These are phyloP conservation scores for Ophiocordyceps camponoti-leonardi DNA, from an alignment of 2,329 filamentous ascomycete species.

Conservation along the genomic window DNA sequence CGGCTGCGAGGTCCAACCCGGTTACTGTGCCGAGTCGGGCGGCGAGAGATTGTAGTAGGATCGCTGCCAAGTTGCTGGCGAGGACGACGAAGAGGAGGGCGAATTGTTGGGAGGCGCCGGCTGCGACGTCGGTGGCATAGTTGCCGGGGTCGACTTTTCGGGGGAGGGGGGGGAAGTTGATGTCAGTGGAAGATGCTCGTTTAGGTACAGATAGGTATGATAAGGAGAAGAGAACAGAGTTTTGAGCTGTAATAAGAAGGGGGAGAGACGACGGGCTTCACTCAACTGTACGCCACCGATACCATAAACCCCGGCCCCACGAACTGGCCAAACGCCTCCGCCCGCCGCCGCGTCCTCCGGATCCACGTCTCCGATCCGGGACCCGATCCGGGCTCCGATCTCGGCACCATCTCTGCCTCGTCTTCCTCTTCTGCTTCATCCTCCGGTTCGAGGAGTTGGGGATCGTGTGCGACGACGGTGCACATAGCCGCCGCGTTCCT, in stretches of 20 bases:
- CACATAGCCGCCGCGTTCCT: too few relatives aligned
- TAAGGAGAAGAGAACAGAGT: not conserved
- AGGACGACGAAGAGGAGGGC: slow-evolving; percentile 51
- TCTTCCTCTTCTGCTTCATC: not conserved
- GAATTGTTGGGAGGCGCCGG: slow-evolving; percentile 49
- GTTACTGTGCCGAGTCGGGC: slow-evolving; percentile 55
- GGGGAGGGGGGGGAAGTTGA: not conserved
- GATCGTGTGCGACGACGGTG: too few relatives aligned
- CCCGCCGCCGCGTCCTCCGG: not conserved
- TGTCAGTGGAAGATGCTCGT: too few relatives aligned
- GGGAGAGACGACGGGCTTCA: slow-evolving; percentile 7
- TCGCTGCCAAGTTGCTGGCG: slow-evolving; percentile 53
- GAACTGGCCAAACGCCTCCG: slow-evolving; percentile 21
- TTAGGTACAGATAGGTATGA: too few relatives aligned
- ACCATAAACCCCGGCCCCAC: slow-evolving; percentile 53
- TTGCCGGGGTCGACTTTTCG: slow-evolving; percentile 41
- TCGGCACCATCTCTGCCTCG: not conserved
- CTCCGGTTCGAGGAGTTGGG: not conserved
- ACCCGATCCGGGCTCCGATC: too few relatives aligned
- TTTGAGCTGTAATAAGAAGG: too few relatives aligned
- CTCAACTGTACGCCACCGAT: slow-evolving; percentile 35
- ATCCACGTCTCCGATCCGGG: not conserved
- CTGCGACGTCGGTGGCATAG: slow-evolving; percentile 53
- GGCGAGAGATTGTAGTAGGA: slow-evolving; percentile 50
- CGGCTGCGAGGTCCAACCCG: slow-evolving; percentile 48